Percentiles rank a stretch among this genome's conserved stretches.
Conservation (phyloP, 176 grass and related monocot genomes). For the Musa schizocarpa region DNA sequence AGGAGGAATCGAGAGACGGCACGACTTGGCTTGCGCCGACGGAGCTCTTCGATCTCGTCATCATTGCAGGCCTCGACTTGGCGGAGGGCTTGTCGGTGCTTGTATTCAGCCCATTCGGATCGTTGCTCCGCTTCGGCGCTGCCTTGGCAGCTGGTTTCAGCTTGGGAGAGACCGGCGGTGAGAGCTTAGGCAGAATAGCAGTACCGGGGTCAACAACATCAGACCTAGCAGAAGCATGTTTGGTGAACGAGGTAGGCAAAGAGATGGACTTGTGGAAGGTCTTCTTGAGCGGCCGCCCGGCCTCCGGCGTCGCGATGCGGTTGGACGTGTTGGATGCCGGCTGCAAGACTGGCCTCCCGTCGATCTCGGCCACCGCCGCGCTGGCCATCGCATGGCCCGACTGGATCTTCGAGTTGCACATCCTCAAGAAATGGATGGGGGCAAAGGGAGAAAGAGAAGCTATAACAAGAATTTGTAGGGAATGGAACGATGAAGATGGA, state of each 20-base stretch:
- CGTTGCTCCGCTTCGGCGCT: background rate
- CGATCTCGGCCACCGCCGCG: conserved; percentile 44
- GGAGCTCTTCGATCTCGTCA: conserved; percentile 14
- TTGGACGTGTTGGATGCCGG: conserved; percentile 75
- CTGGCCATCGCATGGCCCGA: conserved; percentile 17
- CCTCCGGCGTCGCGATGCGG: conserved; percentile 44
- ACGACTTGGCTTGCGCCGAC: background rate
- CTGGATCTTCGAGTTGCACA: conserved; percentile 91
- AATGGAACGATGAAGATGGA: background rate
- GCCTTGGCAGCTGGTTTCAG: conserved; percentile 21
- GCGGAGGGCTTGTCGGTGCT: conserved; percentile 3
- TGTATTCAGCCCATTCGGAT: background rate
- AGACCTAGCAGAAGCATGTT: background rate
- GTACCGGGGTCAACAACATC: conserved; percentile 4
- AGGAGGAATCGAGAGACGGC: background rate
- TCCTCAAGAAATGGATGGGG: conserved; percentile 18
- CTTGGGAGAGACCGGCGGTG: conserved; percentile 20
- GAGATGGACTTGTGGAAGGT: conserved; percentile 62
- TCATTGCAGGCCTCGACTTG: background rate
- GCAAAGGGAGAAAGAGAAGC: background rate
- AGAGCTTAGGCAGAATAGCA: conserved; percentile 11
- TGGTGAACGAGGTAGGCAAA: conserved; percentile 36
- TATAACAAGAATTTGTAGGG: background rate
- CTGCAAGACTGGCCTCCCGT: conserved; percentile 75
- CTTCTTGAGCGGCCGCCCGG: conserved; percentile 53